These are phyloP conservation scores for Morella rubra DNA, from an alignment of 306 rosid genomes.

Conservation along the genomic window DNA sequence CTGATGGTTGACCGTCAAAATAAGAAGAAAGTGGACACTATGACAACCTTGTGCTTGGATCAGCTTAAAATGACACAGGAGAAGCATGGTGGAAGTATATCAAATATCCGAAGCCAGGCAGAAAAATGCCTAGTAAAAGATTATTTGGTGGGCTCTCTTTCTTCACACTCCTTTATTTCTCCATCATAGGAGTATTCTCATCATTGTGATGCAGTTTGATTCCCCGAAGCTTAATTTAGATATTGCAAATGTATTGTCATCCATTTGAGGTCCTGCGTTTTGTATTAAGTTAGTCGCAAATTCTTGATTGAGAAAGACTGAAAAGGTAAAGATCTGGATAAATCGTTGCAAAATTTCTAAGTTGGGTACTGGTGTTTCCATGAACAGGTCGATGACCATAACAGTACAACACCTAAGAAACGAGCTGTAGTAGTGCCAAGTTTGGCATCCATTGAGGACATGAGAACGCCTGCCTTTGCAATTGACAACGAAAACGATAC, in stretches of 20 bases:
- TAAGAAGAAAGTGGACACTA: constrained; percentile 64
- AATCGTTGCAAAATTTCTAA: background rate
- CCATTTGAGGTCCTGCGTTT: background rate
- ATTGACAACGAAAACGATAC: constrained; percentile 36
- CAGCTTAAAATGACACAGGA: constrained; percentile 55
- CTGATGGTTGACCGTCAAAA: constrained; percentile 55
- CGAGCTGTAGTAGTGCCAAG: constrained; percentile 56
- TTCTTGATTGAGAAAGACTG: background rate
- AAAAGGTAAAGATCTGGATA: background rate
- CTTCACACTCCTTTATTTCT: constrained; percentile 2
- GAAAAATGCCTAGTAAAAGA: constrained; percentile 64
- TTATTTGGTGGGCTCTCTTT: constrained; percentile 51
- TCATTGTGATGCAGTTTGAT: background rate
- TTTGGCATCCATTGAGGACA: constrained; percentile 59
- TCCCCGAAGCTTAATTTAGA: background rate
- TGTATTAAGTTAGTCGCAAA: background rate
- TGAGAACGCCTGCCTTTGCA: constrained; percentile 48
- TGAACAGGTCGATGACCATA: constrained; percentile 61
- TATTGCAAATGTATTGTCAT: background rate
- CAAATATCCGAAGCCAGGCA: constrained; percentile 54
- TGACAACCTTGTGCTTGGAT: constrained; percentile 47
- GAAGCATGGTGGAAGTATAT: constrained; percentile 52
- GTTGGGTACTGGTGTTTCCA: background rate
- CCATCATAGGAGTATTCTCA: background rate
- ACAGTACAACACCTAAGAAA: constrained; percentile 38